A percentile compares a stretch with the other conserved stretches of the same genome.
Conservation (phyloP, 129 eudicot species). For the Lactuca sativa region DNA sequence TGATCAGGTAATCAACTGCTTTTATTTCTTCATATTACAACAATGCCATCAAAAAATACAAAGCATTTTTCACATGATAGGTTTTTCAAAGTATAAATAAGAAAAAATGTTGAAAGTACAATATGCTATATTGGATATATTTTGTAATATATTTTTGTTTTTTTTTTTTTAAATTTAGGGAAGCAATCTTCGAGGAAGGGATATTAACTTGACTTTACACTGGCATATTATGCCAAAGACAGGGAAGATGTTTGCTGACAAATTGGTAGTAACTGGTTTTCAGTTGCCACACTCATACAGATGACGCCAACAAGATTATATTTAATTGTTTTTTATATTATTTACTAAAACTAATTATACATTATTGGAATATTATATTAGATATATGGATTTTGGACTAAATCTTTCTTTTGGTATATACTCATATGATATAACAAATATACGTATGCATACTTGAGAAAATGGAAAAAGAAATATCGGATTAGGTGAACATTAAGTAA, state of each 20-base stretch:
- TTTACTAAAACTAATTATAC: conserved; percentile 12
- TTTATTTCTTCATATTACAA: not conserved
- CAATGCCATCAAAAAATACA: too few species aligned
- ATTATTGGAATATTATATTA: too few species aligned
- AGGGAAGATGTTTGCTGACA: conserved; percentile 92
- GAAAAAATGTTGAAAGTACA: too few species aligned
- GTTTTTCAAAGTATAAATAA: too few species aligned
- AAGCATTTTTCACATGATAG: too few species aligned
- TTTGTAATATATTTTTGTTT: not conserved
- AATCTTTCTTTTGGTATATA: too few species aligned
- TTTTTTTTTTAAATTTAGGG: conserved; percentile 42
- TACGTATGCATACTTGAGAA: too few species aligned
- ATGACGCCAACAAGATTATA: conserved; percentile 26
- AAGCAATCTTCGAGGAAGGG: conserved; percentile 79
- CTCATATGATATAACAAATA: too few species aligned
- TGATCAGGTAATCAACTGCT: conserved; percentile 59
- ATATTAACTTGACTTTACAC: conserved; percentile 77
- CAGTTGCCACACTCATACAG: conserved; percentile 69
- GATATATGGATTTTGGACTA: too few species aligned
- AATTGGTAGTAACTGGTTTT: conserved; percentile 69
- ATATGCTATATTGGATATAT: too few species aligned
- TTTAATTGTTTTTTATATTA: not conserved
- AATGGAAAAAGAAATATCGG: too few species aligned
- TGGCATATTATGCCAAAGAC: conserved; percentile 99
- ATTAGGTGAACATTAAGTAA: too few species aligned